Conservation (phyloP, 495 filamentous ascomycete genomes). For the Darksidea phi region DNA sequence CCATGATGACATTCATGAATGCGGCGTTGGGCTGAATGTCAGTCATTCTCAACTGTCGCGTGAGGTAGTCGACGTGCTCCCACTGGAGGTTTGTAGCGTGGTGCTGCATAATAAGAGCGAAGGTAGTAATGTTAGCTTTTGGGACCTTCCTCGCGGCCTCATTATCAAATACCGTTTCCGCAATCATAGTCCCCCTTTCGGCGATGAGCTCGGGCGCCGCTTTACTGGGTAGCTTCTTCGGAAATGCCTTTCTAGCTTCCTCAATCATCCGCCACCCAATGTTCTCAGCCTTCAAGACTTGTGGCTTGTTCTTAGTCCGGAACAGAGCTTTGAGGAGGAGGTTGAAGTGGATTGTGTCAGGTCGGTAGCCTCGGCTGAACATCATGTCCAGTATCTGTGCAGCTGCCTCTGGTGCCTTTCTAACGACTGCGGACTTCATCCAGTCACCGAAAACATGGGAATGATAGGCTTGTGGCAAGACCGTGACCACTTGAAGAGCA, state of each 20-base stretch:
- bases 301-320: constrained; percentile 3
- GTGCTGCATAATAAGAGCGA: constrained; percentile 29
- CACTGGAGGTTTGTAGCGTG: constrained; percentile 18
- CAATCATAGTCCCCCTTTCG: neutral
- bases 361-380: constrained; percentile 21
- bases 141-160: constrained; percentile 12
- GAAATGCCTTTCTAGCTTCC: neutral
- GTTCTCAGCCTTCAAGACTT: constrained; percentile 24
- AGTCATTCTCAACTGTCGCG: constrained; percentile 1
- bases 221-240: neutral
- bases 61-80: constrained; percentile 32
- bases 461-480: constrained; percentile 22
- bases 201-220: constrained; percentile 3
- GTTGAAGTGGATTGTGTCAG: constrained; percentile 32
- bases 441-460: constrained; percentile 25
- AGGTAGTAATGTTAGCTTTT: constrained; percentile 24
- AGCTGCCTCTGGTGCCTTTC: constrained; percentile 15
- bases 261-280: constrained; percentile 33
- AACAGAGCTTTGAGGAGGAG: constrained; percentile 26
- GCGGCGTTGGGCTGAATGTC: constrained; percentile 15
- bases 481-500: constrained; percentile 14
- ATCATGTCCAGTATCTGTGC: constrained; percentile 33
- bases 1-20: constrained; percentile 29
- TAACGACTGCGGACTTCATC: constrained; percentile 21
- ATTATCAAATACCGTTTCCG: neutral